Evolutionary conservation across 305 asterid genomes (phyloP).

Genomic region (Salvia sclarea): DNA sequence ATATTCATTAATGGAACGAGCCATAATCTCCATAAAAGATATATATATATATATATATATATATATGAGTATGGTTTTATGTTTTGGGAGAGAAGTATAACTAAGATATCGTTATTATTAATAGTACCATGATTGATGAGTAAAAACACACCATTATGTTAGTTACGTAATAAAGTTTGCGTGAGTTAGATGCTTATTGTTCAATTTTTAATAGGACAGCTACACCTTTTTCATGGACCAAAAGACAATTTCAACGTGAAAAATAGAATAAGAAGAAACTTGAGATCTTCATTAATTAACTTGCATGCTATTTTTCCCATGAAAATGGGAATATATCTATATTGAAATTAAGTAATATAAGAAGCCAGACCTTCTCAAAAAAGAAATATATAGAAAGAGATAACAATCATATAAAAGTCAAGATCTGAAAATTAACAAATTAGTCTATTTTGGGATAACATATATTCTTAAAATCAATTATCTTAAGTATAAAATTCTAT

Average conservation of each 20-base stretch:
- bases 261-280: background rate
- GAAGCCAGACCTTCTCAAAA: background rate
- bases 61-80: no score
- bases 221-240: constrained; percentile 10
- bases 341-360: background rate
- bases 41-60: no score
- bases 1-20: background rate
- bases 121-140: background rate
- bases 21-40: background rate
- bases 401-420: no score
- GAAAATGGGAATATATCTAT: background rate
- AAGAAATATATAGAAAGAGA: no score
- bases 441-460: background rate
- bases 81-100: background rate
- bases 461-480: no score
- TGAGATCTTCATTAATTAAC: background rate
- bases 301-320: background rate
- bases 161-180: constrained; percentile 6
- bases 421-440: background rate
- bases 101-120: background rate
- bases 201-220: constrained; percentile 11
- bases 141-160: background rate
- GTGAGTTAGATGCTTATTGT: constrained; percentile 16
- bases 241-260: background rate
- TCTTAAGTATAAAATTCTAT: no score